Evolutionary conservation across 352 stramenopile genomes (phyloP).

Genomic region (Phytopythium litorale): DNA sequence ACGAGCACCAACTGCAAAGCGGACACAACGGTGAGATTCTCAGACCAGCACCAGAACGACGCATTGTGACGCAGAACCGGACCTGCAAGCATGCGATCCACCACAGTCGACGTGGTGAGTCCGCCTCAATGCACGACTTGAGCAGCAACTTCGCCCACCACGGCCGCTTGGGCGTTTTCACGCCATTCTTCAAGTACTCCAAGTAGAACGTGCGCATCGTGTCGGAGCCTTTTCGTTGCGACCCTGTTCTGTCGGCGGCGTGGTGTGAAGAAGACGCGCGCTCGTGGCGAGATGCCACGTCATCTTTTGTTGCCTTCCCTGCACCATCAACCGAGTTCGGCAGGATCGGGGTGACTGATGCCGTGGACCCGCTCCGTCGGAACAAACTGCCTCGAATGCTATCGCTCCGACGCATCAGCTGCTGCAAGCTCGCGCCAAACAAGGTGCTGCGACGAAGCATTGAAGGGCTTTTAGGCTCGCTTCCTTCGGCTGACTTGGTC

Average conservation of each 20-base stretch:
- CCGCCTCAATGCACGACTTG: constrained; percentile 13
- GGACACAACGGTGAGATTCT: constrained; percentile 15
- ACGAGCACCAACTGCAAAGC: constrained; percentile 31
- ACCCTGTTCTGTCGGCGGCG: background rate
- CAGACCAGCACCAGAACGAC: constrained; percentile 13
- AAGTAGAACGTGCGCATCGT: constrained; percentile 4
- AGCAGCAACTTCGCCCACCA: constrained; percentile 15
- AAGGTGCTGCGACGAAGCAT: background rate
- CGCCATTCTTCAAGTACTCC: background rate
- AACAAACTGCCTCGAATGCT: constrained; percentile 4
- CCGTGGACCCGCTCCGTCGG: background rate
- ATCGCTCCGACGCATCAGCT: background rate
- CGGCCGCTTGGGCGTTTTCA: background rate
- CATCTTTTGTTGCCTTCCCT: background rate
- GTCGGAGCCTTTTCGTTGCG: background rate
- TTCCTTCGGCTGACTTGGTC: background rate
- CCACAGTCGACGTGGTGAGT: constrained; percentile 4
- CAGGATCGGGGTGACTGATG: background rate
- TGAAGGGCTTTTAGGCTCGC: background rate
- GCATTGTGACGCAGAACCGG: background rate
- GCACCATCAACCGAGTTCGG: background rate
- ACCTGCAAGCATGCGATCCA: constrained; percentile 23
- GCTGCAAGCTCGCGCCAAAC: background rate
- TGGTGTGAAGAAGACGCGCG: constrained; percentile 1
- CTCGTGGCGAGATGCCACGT: background rate